These are phyloP conservation scores for Bipolaris bicolor DNA, from an alignment of 2,329 filamentous ascomycete genomes.

Conservation along the genomic window DNA sequence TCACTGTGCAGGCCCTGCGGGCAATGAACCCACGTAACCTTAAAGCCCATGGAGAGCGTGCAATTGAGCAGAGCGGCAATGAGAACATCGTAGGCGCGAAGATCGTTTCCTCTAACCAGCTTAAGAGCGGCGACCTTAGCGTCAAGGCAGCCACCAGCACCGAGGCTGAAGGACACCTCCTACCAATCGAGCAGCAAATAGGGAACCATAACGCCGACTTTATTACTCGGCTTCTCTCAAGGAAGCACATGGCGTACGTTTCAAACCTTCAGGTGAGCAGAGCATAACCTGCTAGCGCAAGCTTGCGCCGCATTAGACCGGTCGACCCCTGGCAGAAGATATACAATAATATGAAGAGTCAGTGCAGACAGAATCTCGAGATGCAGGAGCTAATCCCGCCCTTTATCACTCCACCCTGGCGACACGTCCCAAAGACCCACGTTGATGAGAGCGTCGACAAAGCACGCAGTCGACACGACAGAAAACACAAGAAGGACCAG, in stretches of 20 bases:
- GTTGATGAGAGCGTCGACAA: slow-evolving; percentile 21
- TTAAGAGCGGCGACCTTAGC: slow-evolving; percentile 27
- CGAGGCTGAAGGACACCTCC: too few species aligned
- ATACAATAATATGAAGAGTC: too few species aligned
- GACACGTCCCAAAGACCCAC: slow-evolving; percentile 21
- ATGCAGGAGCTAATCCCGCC: slow-evolving; percentile 20
- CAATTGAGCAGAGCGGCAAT: slow-evolving; percentile 24
- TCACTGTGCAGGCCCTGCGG: slow-evolving; percentile 21
- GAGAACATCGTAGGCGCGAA: slow-evolving; percentile 23
- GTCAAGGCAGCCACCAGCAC: slow-evolving; percentile 20
- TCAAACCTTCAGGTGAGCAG: too few species aligned
- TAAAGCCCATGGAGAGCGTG: slow-evolving; percentile 24
- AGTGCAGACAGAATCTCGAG: too few species aligned
- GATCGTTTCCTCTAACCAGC: slow-evolving; percentile 27
- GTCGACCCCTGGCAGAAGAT: too few species aligned
- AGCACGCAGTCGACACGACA: slow-evolving; percentile 20
- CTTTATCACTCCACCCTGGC: too few species aligned
- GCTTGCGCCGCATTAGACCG: too few species aligned
- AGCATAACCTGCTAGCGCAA: too few species aligned
- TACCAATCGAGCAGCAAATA: too few species aligned
- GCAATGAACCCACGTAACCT: slow-evolving; percentile 21
- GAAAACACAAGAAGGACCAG: slow-evolving; percentile 11
- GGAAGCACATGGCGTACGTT: too few species aligned
- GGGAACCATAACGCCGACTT: too few species aligned
- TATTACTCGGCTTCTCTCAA: too few species aligned